Percentiles rank a stretch among this genome's conserved stretches.
phyloP scores from a whole-genome alignment of 2,329 filamentous ascomycete species.

The Alternaria triticina region DNA sequence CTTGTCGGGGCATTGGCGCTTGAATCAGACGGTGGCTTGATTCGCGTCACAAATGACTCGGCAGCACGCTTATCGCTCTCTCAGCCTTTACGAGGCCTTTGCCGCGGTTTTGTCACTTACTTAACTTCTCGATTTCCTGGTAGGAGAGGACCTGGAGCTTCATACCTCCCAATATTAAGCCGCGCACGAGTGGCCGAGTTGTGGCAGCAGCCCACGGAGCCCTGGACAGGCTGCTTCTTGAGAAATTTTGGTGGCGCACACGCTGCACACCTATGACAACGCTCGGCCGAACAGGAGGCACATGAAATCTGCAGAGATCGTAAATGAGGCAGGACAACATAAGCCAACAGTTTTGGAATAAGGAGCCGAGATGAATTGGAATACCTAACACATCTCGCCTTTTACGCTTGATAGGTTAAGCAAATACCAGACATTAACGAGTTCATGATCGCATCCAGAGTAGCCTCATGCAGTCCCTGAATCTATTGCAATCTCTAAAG shows the following conservation, averaged over 20 bases:
- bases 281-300: not conserved
- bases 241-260: not conserved
- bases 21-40: conserved; percentile 7
- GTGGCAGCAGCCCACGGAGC: not conserved
- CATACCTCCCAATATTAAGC: not conserved
- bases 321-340: not conserved
- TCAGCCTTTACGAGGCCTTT: not conserved
- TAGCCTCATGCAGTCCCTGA: not conserved
- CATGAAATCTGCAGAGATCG: not conserved
- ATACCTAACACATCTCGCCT: not conserved
- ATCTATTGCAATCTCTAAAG: not conserved
- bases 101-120: not conserved
- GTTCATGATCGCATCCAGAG: not conserved
- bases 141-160: not conserved
- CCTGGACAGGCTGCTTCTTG: not conserved
- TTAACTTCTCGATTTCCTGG: not conserved
- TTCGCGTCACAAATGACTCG: conserved; percentile 1
- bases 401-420: not conserved
- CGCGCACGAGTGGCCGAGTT: not conserved
- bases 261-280: not conserved
- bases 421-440: not conserved
- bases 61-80: not conserved
- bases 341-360: not conserved
- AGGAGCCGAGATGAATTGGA: not conserved
- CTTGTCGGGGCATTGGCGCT: conserved; percentile 10